phyloP scores from a whole-genome alignment of 371 early-diverging fungal species.

The Catenaria anguillulae region DNA sequence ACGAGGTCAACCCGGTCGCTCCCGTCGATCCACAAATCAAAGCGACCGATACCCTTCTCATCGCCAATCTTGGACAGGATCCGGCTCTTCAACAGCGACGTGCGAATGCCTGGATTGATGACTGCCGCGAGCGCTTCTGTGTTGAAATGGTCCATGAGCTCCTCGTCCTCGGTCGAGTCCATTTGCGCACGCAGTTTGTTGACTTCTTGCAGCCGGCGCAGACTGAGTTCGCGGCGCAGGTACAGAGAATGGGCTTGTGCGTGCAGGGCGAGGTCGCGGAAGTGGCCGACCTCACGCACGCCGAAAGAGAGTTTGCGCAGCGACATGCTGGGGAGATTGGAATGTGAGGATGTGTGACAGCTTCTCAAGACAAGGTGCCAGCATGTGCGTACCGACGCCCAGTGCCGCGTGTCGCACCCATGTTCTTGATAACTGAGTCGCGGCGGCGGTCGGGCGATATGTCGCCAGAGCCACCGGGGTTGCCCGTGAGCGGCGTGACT shows the following conservation, averaged over 20 bases:
- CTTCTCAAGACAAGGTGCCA: too few relatives aligned
- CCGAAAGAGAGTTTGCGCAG: not conserved
- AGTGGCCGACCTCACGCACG: not conserved
- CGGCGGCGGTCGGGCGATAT: too few relatives aligned
- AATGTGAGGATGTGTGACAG: too few relatives aligned
- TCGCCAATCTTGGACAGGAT: not conserved
- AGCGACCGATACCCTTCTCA: not conserved
- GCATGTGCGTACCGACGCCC: too few relatives aligned
- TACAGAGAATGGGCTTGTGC: not conserved
- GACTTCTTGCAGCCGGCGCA: not conserved
- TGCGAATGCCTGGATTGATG: slow-evolving; percentile 22
- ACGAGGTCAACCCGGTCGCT: too few relatives aligned
- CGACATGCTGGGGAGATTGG: too few relatives aligned
- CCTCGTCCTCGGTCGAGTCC: slow-evolving; percentile 24
- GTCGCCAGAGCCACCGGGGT: too few relatives aligned
- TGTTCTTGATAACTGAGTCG: too few relatives aligned
- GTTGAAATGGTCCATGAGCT: slow-evolving; percentile 20
- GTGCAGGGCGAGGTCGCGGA: not conserved
- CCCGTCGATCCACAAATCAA: too few relatives aligned
- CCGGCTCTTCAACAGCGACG: slow-evolving; percentile 20
- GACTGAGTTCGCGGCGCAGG: not conserved
- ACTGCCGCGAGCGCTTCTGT: slow-evolving; percentile 29
- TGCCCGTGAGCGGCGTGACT: too few relatives aligned
- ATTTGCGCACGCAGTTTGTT: not conserved
- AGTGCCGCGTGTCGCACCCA: too few relatives aligned